phyloP scores from a whole-genome alignment of 2,329 filamentous ascomycete genomes.

The Triangularia setosa region DNA sequence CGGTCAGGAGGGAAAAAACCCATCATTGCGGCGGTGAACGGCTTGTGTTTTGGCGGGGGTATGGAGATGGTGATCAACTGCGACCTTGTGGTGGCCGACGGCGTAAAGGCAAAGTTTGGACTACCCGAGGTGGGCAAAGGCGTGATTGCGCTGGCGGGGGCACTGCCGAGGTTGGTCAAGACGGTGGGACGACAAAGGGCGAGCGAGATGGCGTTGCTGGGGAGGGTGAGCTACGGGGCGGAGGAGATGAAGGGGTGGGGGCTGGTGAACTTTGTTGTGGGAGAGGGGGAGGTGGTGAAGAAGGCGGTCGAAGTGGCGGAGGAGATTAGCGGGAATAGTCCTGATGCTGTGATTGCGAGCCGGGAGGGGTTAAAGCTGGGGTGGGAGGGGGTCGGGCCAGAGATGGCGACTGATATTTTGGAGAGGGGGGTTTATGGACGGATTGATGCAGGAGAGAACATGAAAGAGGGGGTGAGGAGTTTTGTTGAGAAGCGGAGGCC shows the following conservation, averaged over 20 bases:
- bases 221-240: conserved; percentile 53
- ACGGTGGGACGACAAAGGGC: conserved; percentile 67
- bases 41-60: conserved; percentile 69
- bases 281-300: conserved; percentile 44
- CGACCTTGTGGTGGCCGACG: conserved; percentile 63
- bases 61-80: conserved; percentile 73
- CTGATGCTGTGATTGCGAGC: conserved; percentile 70
- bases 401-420: conserved; percentile 57
- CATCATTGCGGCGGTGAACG: conserved; percentile 72
- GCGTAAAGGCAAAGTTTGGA: conserved; percentile 55
- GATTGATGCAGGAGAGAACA: conserved; percentile 66
- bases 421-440: conserved; percentile 54
- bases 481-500: conserved; percentile 75
- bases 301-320: conserved; percentile 60
- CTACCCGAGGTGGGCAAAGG: conserved; percentile 70
- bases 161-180: conserved; percentile 61
- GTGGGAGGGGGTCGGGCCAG: conserved; percentile 66
- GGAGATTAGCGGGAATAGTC: conserved; percentile 62
- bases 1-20: conserved; percentile 64
- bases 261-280: conserved; percentile 64
- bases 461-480: conserved; percentile 68
- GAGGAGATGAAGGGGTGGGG: conserved; percentile 62
- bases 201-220: conserved; percentile 66
- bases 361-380: conserved; percentile 67
- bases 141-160: conserved; percentile 68